Base-by-base conservation (phyloP, 2,329 filamentous ascomycete species). In the Scedosporium dehoogii region DNA sequence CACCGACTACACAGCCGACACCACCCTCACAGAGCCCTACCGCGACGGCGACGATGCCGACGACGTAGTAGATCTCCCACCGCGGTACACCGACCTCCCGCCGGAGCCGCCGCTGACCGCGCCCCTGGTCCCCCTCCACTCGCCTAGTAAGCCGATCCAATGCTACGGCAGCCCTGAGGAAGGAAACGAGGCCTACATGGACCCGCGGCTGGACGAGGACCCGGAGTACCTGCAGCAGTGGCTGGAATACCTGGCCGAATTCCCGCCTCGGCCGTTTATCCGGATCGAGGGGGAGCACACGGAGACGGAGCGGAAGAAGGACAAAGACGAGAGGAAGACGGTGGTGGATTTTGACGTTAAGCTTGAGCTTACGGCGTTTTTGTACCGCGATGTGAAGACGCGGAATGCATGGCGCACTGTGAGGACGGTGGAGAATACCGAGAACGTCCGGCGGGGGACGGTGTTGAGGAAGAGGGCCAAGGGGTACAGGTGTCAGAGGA, bases 371-470 rank as follows among this genome's bases (percentile, higher is more conserved):
- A 85, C 83, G 1, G 78, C 82, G 4, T 80, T 84, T 46, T 76
- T 88, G 14, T 82, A 79, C 68, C 70, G 76, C 4, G 75, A 82
- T 64, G 74, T 77, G 18, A 68, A 70, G 53, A 71, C 70, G 23
- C 73, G 70, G 38, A 64, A 64, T 46, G 76, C 78, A 5, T 81
- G 76, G 79, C 67, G 72, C 10, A 66, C 73, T 27, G 65, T 86
- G n/a, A 72, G 74, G 9, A 81, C 82, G 0, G 82, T 83, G 0
- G 77, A 82, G 58, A 83, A 87, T 68, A 74, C 78, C 60, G 83
- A 87, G 67, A 83, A 84, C 65, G 81, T 82, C 9, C 79, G 82
- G 62, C 85, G 89, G n/a, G 89, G 89, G 21, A 85, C 85, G 3
- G 76, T 85, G 59, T 76, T 85, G 16, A 77, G 79, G 63, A 79